These are phyloP conservation scores for Penicillium sp. DNA, from an alignment of 2,329 filamentous ascomycete species.

Conservation along the genomic window DNA sequence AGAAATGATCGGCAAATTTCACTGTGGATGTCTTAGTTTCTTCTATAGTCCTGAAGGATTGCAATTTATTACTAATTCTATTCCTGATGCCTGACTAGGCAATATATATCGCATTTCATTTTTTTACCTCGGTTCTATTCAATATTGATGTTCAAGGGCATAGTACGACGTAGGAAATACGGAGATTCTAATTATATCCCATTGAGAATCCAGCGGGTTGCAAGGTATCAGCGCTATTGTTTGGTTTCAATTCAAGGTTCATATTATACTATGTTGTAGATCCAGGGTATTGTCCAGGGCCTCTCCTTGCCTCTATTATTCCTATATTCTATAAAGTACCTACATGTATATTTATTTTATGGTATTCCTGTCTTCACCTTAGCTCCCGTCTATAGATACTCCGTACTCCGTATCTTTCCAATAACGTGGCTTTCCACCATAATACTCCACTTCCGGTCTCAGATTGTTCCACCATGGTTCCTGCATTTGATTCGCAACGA, in stretches of 20 bases:
- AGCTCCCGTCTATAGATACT: neutral
- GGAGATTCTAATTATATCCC: conserved; percentile 2
- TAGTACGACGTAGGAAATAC: neutral
- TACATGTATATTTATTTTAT: neutral
- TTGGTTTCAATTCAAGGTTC: neutral
- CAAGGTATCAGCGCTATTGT: conserved; percentile 4
- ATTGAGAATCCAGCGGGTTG: conserved; percentile 1
- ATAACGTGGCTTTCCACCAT: neutral
- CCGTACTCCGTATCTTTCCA: neutral
- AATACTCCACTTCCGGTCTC: neutral
- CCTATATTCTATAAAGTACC: neutral
- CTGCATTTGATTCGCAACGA: neutral
- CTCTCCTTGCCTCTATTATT: neutral
- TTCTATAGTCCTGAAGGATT: neutral
- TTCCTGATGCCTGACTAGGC: neutral
- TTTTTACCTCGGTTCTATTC: neutral
- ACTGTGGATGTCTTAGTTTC: neutral
- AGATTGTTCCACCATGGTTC: neutral
- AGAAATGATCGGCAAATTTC: conserved; percentile 1
- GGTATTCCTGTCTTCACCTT: neutral
- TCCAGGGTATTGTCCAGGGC: neutral
- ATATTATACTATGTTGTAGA: neutral
- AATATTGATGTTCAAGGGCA: neutral
- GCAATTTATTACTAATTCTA: neutral
- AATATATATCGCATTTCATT: neutral